Percentiles rank a stretch among this genome's conserved stretches.
Evolutionary conservation across 2,329 filamentous ascomycete genomes (phyloP).

Genomic region (Fusarium sp.): DNA sequence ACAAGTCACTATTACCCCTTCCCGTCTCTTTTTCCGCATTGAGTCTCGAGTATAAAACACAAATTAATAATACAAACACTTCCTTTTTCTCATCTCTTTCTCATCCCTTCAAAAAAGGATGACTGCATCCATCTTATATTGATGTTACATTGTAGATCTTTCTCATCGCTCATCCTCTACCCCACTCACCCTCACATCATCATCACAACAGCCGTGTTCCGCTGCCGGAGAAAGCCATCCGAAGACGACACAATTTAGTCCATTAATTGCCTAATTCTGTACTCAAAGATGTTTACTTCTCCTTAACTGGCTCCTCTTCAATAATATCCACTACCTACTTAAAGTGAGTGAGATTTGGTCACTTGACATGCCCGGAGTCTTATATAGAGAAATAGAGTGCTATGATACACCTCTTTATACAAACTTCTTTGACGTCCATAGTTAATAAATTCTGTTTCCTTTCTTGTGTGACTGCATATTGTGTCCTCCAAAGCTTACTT

Average conservation of each 20-base stretch:
- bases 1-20: neutral
- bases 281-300: too few species aligned
- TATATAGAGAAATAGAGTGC: neutral
- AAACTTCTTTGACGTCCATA: too few species aligned
- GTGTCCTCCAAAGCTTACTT: slow-evolving; percentile 20
- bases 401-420: neutral
- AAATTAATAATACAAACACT: neutral
- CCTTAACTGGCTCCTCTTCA: neutral
- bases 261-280: slow-evolving; percentile 17
- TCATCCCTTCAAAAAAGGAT: neutral
- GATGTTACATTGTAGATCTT: slow-evolving; percentile 8
- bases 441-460: neutral
- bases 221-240: slow-evolving; percentile 18
- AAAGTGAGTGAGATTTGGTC: neutral
- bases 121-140: slow-evolving; percentile 5
- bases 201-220: slow-evolving; percentile 25
- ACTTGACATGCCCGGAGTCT: neutral
- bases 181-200: slow-evolving; percentile 1
- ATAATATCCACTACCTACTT: neutral
- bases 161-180: neutral
- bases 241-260: neutral
- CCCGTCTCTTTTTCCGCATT: neutral
- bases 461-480: slow-evolving; percentile 9
- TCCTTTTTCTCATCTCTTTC: neutral
- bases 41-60: too few species aligned